Base-by-base conservation (phyloP, 805 yeast genomes). In the Metschnikowia henanensis region DNA sequence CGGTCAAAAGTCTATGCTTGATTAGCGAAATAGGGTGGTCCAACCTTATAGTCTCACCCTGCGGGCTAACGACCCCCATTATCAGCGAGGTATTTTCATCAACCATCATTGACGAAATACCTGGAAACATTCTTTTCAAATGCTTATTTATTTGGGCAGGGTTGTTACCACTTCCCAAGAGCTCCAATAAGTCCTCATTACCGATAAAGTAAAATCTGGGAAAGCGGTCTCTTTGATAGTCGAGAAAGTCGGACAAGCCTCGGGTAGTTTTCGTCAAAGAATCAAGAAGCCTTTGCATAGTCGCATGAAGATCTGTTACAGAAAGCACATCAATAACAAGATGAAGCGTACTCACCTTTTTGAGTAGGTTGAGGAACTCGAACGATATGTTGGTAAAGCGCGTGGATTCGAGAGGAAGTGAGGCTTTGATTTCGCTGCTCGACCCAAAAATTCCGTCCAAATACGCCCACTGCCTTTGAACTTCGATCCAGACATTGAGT, bases 131-230 rank as follows among this genome's bases (percentile, higher is more conserved):
- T 55, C 86, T 87, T 36, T 71, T 69, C 38, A 90, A 63, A 55
- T 84, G 90, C 35, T 70, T 74, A 15, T 82, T 80, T 4, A 83
- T 68, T n/a, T 59, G 51, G 2, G 35, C 32, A 2, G 79, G 53
- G 50, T 82, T 76, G 5, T 59, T 64, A 0, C 80, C 66, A 39
- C 83, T 76, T 2, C 97, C 96, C 28, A 92, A 76, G 30, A 92
- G 76, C 48, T 88, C 95, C 26, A 92, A 66, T 23, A 92, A 64
- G 59, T 92, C 97, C 47, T 90, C 96, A 59, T 92, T 92, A 5
- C 97, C 97, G 21, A 92, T 66, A 58, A 92, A 91, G 56, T 84
- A 90, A 43, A 90, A 83, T 36, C 97, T 72, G 1, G 96, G 91
- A 55, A 85, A 92, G 1, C 72, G 46, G 32, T 77, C 83, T 49